These are phyloP conservation scores for Backusella tarrabulga DNA, from an alignment of 192 early-diverging fungal genomes.

Conservation along the genomic window DNA sequence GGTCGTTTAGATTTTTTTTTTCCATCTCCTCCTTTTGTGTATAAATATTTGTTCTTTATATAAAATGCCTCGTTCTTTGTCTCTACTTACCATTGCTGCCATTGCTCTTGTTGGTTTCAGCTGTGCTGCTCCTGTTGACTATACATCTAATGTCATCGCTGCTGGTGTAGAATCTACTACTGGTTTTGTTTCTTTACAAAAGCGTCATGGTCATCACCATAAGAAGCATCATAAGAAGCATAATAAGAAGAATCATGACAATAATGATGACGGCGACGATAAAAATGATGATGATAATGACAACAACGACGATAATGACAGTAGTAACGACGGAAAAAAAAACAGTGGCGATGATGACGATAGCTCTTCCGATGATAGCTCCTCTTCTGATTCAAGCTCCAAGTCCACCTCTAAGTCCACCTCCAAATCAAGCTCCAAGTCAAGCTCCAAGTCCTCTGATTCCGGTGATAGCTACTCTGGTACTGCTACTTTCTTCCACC, in stretches of 20 bases:
- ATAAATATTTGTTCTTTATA: neutral
- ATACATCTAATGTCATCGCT: neutral
- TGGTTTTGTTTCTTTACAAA: neutral
- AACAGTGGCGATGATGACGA: neutral
- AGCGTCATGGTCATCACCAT: neutral
- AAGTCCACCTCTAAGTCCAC: neutral
- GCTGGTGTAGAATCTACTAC: neutral
- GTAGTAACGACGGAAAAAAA: neutral
- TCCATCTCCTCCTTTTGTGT: neutral
- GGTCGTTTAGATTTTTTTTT: neutral
- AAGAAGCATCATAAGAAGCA: neutral
- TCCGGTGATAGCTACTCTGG: conserved; percentile 10
- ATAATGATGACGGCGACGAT: neutral
- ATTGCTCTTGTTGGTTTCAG: neutral
- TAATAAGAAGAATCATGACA: neutral
- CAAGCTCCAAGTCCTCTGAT: neutral
- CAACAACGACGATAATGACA: neutral
- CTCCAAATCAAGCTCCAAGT: neutral
- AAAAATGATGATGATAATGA: neutral
- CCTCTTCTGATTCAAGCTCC: neutral
- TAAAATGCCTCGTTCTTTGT: neutral
- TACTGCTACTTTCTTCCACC: conserved; percentile 29
- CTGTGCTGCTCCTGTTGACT: neutral
- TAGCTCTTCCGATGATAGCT: neutral
- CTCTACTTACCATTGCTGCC: neutral